Base-by-base conservation (phyloP, 129 eudicot genomes). In the Tanacetum coccineum region DNA sequence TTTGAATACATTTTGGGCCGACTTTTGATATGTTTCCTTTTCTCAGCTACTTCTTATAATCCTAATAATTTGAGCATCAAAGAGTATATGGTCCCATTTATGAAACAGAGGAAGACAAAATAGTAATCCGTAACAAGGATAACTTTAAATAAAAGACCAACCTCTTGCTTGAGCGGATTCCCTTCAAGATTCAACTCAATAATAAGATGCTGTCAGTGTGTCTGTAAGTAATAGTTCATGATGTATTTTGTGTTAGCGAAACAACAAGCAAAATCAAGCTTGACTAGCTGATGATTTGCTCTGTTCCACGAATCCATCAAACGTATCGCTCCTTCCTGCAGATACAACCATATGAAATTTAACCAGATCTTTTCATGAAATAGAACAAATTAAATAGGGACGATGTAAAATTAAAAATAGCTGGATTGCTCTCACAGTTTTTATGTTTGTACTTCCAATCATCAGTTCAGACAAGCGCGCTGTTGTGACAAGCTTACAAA, bases 221-320 rank as follows among this genome's bases (percentile, higher is more conserved):
- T 68, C 64, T 88, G 7, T 74, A 52, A 48, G 70, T 36, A 36
- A 2, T 20, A 88, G 84, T 73, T 76, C 39, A 57, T 63, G 50
- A 88, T 66, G 76, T 61, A 88, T 9, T 72, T 67, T 32, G 83
- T 67, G 87, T 76, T 68, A 93, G 79, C 74, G 78, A n/a, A 81
- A 75, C 95, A 93, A 59, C 72, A 84, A 13, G 96, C 88, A 73
- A 93, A 65, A 78, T 93, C 95, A 76, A 93, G 89, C 78, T 85
- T 88, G 67, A 82, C 72, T 73, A 78, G 64, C 51, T 87, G 87
- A 56, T 74, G 85, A 64, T 84, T 76, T 78, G 78, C 89, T 73
- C 48, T 76, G 65, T 77, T 84, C 73, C 88, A 83, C 51, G 98
- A 87, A 71, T 86, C 82, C 59, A 76, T 78, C 76, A 93, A 73